These are phyloP conservation scores for Coleophoma eucalyptorum DNA, from an alignment of 2,329 filamentous ascomycete genomes.

Conservation along the genomic window DNA sequence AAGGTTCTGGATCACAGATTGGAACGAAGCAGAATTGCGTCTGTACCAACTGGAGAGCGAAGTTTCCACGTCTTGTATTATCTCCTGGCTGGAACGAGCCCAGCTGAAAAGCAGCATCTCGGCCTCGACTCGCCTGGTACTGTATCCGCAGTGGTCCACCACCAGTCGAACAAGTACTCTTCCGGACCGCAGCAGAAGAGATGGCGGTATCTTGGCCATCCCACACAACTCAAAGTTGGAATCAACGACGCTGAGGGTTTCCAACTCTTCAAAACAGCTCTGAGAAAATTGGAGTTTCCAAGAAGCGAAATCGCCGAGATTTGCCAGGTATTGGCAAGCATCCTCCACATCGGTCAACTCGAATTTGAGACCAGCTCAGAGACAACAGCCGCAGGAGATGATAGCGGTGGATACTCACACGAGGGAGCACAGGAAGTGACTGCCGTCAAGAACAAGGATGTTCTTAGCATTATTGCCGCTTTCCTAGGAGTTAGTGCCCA, in stretches of 20 bases:
- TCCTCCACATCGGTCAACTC: constrained; percentile 95
- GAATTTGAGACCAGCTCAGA: constrained; percentile 83
- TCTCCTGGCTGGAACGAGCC: constrained; percentile 84
- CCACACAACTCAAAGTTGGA: constrained; percentile 93
- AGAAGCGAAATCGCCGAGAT: constrained; percentile 93
- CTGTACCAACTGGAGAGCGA: constrained; percentile 91
- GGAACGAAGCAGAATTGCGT: constrained; percentile 85
- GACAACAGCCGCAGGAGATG: constrained; percentile 76
- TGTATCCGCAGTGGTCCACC: constrained; percentile 45
- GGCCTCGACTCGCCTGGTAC: constrained; percentile 39
- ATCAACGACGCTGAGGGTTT: constrained; percentile 96
- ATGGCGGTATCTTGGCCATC: constrained; percentile 95
- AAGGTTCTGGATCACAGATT: constrained; percentile 92
- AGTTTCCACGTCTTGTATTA: constrained; percentile 98
- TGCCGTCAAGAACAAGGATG: constrained; percentile 89
- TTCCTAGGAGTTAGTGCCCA: constrained; percentile 82
- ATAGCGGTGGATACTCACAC: constrained; percentile 94
- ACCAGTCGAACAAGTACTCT: constrained; percentile 48
- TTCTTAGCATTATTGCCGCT: constrained; percentile 80
- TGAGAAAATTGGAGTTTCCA: constrained; percentile 91
- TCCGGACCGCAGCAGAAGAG: constrained; percentile 56
- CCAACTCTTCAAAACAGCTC: constrained; percentile 93
- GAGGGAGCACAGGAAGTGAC: constrained; percentile 87
- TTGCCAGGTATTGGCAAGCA: constrained; percentile 88
- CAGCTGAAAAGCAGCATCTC: constrained; percentile 85